Percentiles rank a stretch among this genome's conserved stretches.
phyloP scores from a whole-genome alignment of 176 grass and related monocot genomes.

The Lolium multiflorum region DNA sequence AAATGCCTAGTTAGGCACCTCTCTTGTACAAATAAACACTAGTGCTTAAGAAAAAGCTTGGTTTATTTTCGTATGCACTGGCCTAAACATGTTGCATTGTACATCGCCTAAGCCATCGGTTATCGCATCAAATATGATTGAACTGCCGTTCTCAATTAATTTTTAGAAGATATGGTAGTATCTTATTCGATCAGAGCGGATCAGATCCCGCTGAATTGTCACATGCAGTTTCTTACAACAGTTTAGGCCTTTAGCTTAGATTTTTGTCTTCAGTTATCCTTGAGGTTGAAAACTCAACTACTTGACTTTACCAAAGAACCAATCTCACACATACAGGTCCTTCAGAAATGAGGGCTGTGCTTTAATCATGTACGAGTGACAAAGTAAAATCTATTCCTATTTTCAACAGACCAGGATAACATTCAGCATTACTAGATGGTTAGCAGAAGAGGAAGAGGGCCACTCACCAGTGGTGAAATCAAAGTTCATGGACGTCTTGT shows the following conservation, averaged over 20 bases:
- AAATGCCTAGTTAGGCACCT: no score
- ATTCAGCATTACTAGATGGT: constrained; percentile 28
- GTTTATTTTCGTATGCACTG: no score
- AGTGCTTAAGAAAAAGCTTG: no score
- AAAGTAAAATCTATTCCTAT: not conserved
- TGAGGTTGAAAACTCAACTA: not conserved
- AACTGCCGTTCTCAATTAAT: not conserved
- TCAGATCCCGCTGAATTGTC: constrained; percentile 31
- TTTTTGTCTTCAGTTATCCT: not conserved
- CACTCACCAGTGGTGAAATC: constrained; percentile 87
- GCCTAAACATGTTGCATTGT: no score
- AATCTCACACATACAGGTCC: not conserved
- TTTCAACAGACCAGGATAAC: not conserved
- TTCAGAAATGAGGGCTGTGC: constrained; percentile 1
- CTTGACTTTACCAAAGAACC: not conserved
- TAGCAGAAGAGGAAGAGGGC: not conserved
- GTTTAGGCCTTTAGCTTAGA: not conserved
- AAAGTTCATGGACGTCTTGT: constrained; percentile 72
- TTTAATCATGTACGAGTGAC: not conserved
- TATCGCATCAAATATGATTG: not conserved
- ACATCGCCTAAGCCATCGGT: no score
- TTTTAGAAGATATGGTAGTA: constrained; percentile 11
- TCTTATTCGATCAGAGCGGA: not conserved
- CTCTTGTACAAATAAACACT: no score
- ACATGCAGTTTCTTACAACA: not conserved